Evolutionary conservation across 192 early-diverging fungal genomes (phyloP), one percentile per base, ranked within the genome.

Genomic region (Backusella tuberculispora): DNA sequence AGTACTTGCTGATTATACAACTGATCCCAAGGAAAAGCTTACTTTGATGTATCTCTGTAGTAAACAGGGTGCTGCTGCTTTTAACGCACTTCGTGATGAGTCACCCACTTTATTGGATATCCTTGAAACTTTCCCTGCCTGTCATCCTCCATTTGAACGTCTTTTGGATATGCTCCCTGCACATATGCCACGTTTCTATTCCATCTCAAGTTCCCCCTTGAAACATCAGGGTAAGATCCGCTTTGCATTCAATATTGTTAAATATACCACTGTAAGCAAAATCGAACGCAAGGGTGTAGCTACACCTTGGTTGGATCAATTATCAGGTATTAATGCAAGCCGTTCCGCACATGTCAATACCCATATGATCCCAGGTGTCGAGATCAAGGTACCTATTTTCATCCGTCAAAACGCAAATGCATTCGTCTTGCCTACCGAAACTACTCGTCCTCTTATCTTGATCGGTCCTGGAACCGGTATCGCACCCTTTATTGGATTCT

Each of bases 391-490:
- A 0, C 78, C 83, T 13, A 84, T 94, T 15, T 89, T 88, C 75
- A 71, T 86, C 64, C 87, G 87, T 12, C 83, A 82, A 3, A 91
- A 90, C 46, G 66, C 81, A 50, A 86, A 85, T 53, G 85, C 75
- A 6, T 98, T 97, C 85, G 81, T 78, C 6, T 83, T 97, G 71
- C 93, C 93, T 26, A 67, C 72, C 9, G 83, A 88, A 43, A 82
- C 84, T 15, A 71, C 73, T 14, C 86, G 80, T 15, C 93, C 95
- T 0, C 80, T 98, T 7, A 83, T 98, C 21, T 88, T 98, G 90
- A 89, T 98, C 38, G 94, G 93, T 2, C 94, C 97, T 2, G 98
- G 97, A 44, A 98, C 98, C 0, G 98, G 98, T 19, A 88, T 99
- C n/a, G 93, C 97, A 8, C 97, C 98, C 0, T 97, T 98, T 56